These are phyloP conservation scores for Anthracocystis panici-leucophaei DNA, from an alignment of 1,284 basidiomycete genomes.

Conservation along the genomic window DNA sequence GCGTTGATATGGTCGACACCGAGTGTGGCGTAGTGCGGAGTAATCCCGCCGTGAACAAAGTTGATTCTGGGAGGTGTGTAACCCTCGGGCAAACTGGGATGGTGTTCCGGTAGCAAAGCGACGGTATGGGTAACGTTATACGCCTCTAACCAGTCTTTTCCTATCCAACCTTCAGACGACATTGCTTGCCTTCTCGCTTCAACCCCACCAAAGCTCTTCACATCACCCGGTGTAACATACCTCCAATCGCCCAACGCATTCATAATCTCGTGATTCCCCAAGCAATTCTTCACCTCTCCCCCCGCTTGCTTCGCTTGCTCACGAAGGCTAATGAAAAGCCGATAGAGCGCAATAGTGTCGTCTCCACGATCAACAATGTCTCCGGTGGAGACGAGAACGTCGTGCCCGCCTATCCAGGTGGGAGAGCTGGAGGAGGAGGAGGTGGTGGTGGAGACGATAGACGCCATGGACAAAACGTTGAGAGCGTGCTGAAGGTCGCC, in stretches of 20 bases:
- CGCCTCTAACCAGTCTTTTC: slow-evolving; percentile 55
- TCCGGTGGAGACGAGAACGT: slow-evolving; percentile 64
- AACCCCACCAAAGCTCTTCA: slow-evolving; percentile 65
- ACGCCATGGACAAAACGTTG: slow-evolving; percentile 61
- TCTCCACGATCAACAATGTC: slow-evolving; percentile 68
- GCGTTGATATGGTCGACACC: slow-evolving; percentile 58
- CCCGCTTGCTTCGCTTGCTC: slow-evolving; percentile 43
- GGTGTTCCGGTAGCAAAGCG: slow-evolving; percentile 32
- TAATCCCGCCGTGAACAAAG: slow-evolving; percentile 68
- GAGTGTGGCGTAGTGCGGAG: slow-evolving; percentile 48
- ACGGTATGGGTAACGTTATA: slow-evolving; percentile 60
- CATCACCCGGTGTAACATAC: slow-evolving; percentile 70
- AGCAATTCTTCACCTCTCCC: slow-evolving; percentile 55
- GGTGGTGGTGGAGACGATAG: slow-evolving; percentile 29
- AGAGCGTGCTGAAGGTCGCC: slow-evolving; percentile 64
- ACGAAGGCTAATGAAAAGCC: slow-evolving; percentile 56
- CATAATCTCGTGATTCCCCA: slow-evolving; percentile 67
- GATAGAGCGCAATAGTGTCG: slow-evolving; percentile 66
- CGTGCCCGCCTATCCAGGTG: slow-evolving; percentile 58
- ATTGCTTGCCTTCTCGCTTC: slow-evolving; percentile 52
- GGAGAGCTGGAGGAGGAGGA: background rate
- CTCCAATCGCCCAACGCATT: slow-evolving; percentile 71
- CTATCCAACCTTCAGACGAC: slow-evolving; percentile 70
- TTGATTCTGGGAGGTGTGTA: slow-evolving; percentile 33
- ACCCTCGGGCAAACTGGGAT: slow-evolving; percentile 8